Evolutionary conservation across 2,329 filamentous ascomycete genomes (phyloP), one percentile per base, ranked within the genome.

Genomic region (Ceratocystis eucalypticola): DNA sequence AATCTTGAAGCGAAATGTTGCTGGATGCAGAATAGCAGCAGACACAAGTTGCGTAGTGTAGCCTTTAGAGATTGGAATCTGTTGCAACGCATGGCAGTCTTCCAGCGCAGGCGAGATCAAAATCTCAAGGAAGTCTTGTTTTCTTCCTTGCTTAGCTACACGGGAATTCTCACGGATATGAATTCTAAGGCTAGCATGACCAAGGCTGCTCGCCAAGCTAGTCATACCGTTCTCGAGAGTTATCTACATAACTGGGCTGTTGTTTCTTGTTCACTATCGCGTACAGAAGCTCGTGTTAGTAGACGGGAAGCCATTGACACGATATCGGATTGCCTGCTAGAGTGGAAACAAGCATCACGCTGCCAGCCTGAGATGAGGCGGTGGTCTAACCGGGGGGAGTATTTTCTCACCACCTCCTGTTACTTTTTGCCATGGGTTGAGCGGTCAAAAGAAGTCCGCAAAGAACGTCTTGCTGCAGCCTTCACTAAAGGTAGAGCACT

Each of bases 351-450:
- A 2, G 30, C 62, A 7, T 28, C 44, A 10, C 17, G 37, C 17
- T 65, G 66, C 12, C 33, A 64, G 20, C 45, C 65, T 12, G 68
- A 69, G 30, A 69, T 69, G 69, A 53, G 53, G 44, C 64, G 69
- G 15, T 69, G 69, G 69, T 68, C 69, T 3, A 53, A 17, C 10
- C 64, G 69, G 20, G 69, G 69, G 17, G 62, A 65, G 59, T 69
- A 65, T 33, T 76, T 73, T 69, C 66, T 73, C 20, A 69, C 71
- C 17, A 72, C 74, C 1, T 69, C 67, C 7, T 69, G 70, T 30
- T 65, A 68, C 2, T 72, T 76, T 41, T 69, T 74, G 15, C 68
- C 65, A 20, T 77, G 76, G 76, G 66, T 70, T 6, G 67, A 68
- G 41, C 67, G 66, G 2, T 65, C 70, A 12, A 68, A 71, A 65